These are phyloP conservation scores for Rhizopogon rudus DNA, from an alignment of 768 basidiomycete genomes.

Conservation along the genomic window DNA sequence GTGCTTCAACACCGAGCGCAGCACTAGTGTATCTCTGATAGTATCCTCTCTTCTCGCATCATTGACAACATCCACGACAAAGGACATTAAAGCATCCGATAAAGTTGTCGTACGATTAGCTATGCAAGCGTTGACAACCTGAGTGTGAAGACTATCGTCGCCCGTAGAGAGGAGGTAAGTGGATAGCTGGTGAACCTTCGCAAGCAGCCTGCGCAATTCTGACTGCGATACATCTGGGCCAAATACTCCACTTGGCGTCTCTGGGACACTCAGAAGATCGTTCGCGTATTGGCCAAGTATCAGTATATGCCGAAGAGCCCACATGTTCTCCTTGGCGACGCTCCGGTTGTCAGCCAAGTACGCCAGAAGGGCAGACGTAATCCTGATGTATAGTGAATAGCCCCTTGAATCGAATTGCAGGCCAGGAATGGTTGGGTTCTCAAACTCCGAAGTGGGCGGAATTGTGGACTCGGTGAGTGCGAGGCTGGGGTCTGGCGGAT, in stretches of 20 bases:
- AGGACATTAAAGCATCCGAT: slow-evolving; percentile 19
- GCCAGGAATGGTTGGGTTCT: slow-evolving; percentile 4
- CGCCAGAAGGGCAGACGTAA: slow-evolving; percentile 49
- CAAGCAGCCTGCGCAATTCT: slow-evolving; percentile 35
- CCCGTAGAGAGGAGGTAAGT: slow-evolving; percentile 57
- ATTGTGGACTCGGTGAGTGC: slow-evolving; percentile 58
- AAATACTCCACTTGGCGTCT: slow-evolving; percentile 46
- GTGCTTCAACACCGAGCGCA: slow-evolving; percentile 58
- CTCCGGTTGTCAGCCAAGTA: slow-evolving; percentile 55
- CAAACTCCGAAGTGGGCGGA: slow-evolving; percentile 34
- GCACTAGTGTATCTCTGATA: slow-evolving; percentile 51
- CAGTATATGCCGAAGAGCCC: slow-evolving; percentile 68
- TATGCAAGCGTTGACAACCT: slow-evolving; percentile 32
- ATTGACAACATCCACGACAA: slow-evolving; percentile 29
- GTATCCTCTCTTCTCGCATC: slow-evolving; percentile 35
- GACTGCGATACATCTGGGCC: slow-evolving; percentile 27
- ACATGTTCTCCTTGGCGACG: slow-evolving; percentile 51
- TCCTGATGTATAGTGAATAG: slow-evolving; percentile 56
- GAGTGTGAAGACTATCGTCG: slow-evolving; percentile 45
- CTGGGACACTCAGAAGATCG: slow-evolving; percentile 54
- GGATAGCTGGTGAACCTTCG: slow-evolving; percentile 45
- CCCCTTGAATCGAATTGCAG: slow-evolving; percentile 42
- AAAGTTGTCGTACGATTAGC: slow-evolving; percentile 15
- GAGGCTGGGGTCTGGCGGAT: slow-evolving; percentile 48
- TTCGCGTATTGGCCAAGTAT: slow-evolving; percentile 56